Evolutionary conservation across 768 basidiomycete genomes (phyloP), one percentile per base, ranked within the genome.

Genomic region (Strobilomyces confusus): DNA sequence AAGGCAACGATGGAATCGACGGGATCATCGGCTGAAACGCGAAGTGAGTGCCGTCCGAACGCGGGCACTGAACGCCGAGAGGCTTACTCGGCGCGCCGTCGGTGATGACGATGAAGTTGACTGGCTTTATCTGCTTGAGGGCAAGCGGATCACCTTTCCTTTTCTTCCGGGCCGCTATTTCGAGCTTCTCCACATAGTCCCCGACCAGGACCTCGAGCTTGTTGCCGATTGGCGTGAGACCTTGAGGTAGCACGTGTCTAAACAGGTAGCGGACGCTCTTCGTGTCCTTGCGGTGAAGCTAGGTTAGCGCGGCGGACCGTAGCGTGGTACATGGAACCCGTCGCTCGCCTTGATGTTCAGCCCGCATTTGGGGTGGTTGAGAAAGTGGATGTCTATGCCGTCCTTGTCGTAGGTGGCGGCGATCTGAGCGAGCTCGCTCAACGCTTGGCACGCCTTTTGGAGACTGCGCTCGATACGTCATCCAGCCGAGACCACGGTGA

Each of bases 371-470:
- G 50, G 38, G 47, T 73, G 63, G 55, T 86, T 85, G 49, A 87
- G 60, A 68, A 87, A 87, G 58, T 80, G 67, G 5, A 86, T 72
- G 53, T 86, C 84, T 37, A 87, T 77, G 3, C 85, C 85, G 52
- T 84, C 77, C 7, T 57, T 61, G 55, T 83, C 83, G 48, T 85
- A 84, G 37, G 64, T 54, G 1, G 73, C 65, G 1, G 82, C 82
- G 7, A 69, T 67, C 8, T 73, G 69, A 13, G 81, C 82, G 11
- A 87, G 71, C 3, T 69, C 63, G 38, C 74, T 73, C 29, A 85
- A 44, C 0, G 56, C 59, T 2, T 53, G 33, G 36, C 62, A 57
- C 2, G 58, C 61, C 47, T 49, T n/a, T n/a, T 52, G 5, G 13
- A 42, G 30, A 32, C 2, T 26, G 32, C 30, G 23, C 23, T 54